Conservation (phyloP, 345 rosid species). For the Carallia brachiata region DNA sequence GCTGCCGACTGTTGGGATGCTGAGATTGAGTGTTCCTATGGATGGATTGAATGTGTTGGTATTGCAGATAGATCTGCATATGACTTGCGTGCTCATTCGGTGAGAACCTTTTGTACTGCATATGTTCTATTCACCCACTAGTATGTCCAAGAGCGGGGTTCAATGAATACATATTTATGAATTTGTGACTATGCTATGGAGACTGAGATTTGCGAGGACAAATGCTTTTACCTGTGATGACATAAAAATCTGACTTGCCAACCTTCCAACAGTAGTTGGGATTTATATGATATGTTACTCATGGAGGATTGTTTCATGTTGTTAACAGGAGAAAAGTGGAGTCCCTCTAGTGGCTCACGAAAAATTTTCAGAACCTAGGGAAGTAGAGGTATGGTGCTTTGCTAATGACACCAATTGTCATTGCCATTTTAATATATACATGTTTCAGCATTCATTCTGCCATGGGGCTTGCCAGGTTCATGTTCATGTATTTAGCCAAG, state of each 20-base stretch:
- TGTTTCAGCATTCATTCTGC: not conserved
- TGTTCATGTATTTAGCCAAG: too few relatives aligned
- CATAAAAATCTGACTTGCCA: too few relatives aligned
- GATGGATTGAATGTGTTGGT: slow-evolving; percentile 99
- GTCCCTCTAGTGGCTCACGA: slow-evolving; percentile 79
- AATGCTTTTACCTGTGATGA: not conserved
- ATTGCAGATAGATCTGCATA: slow-evolving; percentile 97
- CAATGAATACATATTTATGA: not conserved
- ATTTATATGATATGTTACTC: not conserved
- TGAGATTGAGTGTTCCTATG: slow-evolving; percentile 89
- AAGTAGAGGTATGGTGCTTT: slow-evolving; percentile 67
- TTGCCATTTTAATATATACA: not conserved
- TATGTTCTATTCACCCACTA: too few relatives aligned
- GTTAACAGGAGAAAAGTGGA: slow-evolving; percentile 77
- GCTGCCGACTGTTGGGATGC: slow-evolving; percentile 99
- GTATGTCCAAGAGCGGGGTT: too few relatives aligned
- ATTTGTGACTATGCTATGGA: not conserved
- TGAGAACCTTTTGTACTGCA: slow-evolving; percentile 24
- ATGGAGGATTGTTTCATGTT: slow-evolving; percentile 3
- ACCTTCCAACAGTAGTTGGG: too few relatives aligned
- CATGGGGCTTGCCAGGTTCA: not conserved
- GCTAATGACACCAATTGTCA: not conserved
- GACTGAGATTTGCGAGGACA: not conserved
- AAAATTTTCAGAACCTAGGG: slow-evolving; percentile 80
- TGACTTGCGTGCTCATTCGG: slow-evolving; percentile 82